Conservation (phyloP, 139 green algal genomes). For the Closterium sp. region DNA sequence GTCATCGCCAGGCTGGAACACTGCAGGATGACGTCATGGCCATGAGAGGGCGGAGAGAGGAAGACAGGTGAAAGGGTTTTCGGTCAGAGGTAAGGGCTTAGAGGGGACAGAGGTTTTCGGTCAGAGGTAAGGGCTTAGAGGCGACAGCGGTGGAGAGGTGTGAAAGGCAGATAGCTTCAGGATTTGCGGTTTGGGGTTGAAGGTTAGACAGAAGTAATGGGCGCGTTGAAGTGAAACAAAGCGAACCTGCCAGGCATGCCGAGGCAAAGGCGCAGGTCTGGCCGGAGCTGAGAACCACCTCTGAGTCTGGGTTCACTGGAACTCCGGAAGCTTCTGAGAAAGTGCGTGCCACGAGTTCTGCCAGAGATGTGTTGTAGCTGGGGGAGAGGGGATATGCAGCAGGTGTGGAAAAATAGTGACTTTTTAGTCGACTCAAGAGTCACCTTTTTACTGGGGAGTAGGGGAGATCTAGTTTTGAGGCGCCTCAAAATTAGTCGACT, state of each 20-base stretch:
- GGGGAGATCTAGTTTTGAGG: no score
- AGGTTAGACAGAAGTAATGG: no score
- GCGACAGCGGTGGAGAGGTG: no score
- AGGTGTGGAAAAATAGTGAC: no score
- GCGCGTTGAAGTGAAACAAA: neutral
- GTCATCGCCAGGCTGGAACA: constrained; percentile 45
- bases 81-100: neutral
- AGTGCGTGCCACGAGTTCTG: neutral
- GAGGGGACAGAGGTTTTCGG: neutral
- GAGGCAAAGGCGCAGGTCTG: constrained; percentile 36
- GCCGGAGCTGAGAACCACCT: constrained; percentile 35
- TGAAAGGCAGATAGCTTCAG: no score
- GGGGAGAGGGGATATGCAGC: neutral
- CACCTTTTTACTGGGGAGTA: no score
- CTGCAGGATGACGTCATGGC: constrained; percentile 13
- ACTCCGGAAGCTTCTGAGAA: neutral
- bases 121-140: no score
- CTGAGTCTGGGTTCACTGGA: neutral
- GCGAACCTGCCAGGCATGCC: constrained; percentile 26
- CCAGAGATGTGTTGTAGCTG: constrained; percentile 1
- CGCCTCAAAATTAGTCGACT: no score
- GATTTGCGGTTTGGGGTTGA: no score
- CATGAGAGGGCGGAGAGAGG: neutral
- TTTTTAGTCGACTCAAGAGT: no score
- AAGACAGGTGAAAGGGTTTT: neutral